These are phyloP conservation scores for Calonectria fujianensis DNA, from an alignment of 2,329 filamentous ascomycete genomes.

Conservation along the genomic window DNA sequence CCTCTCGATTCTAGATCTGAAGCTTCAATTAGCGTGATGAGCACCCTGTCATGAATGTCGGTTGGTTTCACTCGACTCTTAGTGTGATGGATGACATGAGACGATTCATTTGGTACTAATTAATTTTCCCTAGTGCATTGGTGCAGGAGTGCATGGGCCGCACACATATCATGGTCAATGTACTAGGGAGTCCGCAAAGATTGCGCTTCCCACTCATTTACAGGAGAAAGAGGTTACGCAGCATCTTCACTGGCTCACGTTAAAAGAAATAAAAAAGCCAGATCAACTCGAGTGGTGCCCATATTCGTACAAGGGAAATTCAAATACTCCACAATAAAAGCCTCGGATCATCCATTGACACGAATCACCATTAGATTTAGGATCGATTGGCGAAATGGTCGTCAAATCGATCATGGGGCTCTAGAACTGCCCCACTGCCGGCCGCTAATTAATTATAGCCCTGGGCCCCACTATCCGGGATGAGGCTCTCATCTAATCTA, in stretches of 20 bases:
- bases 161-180: not conserved
- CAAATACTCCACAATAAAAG: not conserved
- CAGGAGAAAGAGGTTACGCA: not conserved
- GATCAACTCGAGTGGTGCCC: not conserved
- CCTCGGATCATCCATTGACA: not conserved
- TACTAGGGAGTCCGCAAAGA: not conserved
- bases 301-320: not conserved
- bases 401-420: constrained; percentile 3
- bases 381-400: constrained; percentile 3
- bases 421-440: constrained; percentile 5
- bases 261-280: not conserved
- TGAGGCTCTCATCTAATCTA: constrained; percentile 31
- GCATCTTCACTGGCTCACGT: not conserved
- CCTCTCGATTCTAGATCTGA: not conserved
- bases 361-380: not conserved
- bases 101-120: not conserved
- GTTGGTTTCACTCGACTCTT: not conserved
- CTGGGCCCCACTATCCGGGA: constrained; percentile 32
- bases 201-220: not conserved
- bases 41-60: not conserved
- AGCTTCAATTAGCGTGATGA: not conserved
- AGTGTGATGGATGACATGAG: not conserved
- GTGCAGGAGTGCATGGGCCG: not conserved
- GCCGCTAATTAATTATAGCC: constrained; percentile 21
- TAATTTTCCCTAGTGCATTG: not conserved